Base-by-base conservation (phyloP, 768 basidiomycete genomes). In the Porphyrellus cyaneotinctus region DNA sequence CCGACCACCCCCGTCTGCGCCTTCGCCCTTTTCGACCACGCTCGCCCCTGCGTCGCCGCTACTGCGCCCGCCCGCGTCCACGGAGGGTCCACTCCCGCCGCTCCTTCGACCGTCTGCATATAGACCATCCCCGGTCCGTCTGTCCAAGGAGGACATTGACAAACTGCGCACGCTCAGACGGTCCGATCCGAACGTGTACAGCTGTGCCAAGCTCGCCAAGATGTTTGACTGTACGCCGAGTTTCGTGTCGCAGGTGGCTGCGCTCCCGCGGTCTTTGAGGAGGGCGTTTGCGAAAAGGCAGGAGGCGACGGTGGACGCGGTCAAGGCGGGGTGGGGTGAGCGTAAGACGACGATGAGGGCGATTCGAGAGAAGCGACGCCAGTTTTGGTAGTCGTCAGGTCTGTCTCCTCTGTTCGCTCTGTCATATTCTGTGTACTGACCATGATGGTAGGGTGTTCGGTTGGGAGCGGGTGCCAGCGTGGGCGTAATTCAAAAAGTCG, bases 1-100 rank as follows among this genome's bases (percentile, higher is more conserved):
- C 66, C 84, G 91, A 38, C 87, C 87, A n/a, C 91, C 90, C 0
- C 87, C 90, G 1, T 82, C 85, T 11, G 79, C 84, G 11, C 85
- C 87, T 10, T 77, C 88, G 17, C 88, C 89, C 4, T 73, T 76
- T 53, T 93, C 90, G 18, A 79, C 83, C 51, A 84, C 82, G 6
- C 82, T 81, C 6, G 74, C 78, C 10, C 90, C 90, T 11, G 70
- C 79, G 7, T 93, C 90, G 0, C 87, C 91, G 0, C 74, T 92
- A 6, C 77, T 92, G 15, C 73, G 73, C 0, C 70, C 78, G 14
- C 63, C 72, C 7, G 50, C 63, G 2, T 23, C 59, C 7, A 60
- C 71, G 11, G 50, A 41, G n/a, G 48, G 60, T 0, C 71, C 74
- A 14, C 70, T 78, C 7, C 83, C 82, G 2, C 84, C 82, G 0